A percentile compares a stretch with the other conserved stretches of the same genome.
phyloP scores from a whole-genome alignment of 352 stramenopile species.

The Elongisporangium undulatum region DNA sequence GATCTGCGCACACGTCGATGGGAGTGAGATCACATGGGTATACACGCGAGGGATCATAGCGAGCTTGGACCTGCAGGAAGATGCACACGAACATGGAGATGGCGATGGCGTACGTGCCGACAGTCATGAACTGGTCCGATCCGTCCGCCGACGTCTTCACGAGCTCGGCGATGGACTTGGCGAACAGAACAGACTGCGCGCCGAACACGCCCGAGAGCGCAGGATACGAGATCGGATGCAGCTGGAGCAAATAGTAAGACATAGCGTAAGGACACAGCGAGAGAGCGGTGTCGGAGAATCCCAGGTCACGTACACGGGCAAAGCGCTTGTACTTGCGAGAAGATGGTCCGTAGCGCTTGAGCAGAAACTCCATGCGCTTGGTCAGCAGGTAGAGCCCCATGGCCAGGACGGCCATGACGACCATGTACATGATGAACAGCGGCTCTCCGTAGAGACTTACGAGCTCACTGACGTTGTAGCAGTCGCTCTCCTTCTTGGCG shows the following conservation, averaged over 20 bases:
- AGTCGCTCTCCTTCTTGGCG: constrained; percentile 65
- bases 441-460: constrained; percentile 57
- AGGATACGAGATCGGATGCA: constrained; percentile 70
- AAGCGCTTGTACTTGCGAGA: constrained; percentile 56
- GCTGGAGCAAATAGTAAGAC: constrained; percentile 3
- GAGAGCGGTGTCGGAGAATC: background rate
- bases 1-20: constrained; percentile 41
- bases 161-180: constrained; percentile 79
- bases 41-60: background rate
- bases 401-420: constrained; percentile 41
- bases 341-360: constrained; percentile 29
- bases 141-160: constrained; percentile 76
- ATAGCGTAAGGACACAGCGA: background rate
- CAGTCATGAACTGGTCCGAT: constrained; percentile 63
- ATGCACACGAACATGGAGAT: constrained; percentile 77
- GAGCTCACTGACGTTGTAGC: constrained; percentile 76
- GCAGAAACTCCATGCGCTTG: constrained; percentile 40
- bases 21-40: background rate
- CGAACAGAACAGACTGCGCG: constrained; percentile 77
- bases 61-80: constrained; percentile 54
- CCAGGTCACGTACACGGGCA: constrained; percentile 13
- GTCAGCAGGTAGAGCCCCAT: constrained; percentile 26
- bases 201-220: constrained; percentile 73
- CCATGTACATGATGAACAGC: constrained; percentile 62
- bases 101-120: constrained; percentile 77